phyloP scores from a whole-genome alignment of 1,284 basidiomycete genomes.

The Ustilago curta region DNA sequence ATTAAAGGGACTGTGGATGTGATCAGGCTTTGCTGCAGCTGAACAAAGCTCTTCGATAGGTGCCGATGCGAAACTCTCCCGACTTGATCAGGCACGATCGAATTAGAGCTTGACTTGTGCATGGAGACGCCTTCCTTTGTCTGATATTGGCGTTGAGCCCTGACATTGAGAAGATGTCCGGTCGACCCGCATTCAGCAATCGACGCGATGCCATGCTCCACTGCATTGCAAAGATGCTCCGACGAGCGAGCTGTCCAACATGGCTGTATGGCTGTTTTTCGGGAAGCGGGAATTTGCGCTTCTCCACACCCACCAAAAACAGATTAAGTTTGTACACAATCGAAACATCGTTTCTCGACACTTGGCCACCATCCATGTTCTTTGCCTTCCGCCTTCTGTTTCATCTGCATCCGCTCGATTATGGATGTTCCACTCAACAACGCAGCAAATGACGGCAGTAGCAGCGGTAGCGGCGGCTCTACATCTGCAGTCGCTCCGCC shows the following conservation, averaged over 20 bases:
- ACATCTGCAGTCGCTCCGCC: slow-evolving; percentile 3
- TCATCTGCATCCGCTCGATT: neutral
- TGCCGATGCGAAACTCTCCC: no score
- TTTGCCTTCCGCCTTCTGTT: neutral
- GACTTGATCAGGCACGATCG: no score
- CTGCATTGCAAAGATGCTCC: no score
- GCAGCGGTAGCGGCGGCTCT: neutral
- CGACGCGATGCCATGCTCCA: neutral
- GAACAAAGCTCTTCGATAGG: no score
- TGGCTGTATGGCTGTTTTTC: neutral
- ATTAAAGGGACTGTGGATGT: no score
- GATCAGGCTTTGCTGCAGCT: no score
- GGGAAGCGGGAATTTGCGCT: slow-evolving; percentile 10
- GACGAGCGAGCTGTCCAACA: slow-evolving; percentile 9
- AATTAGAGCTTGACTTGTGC: no score
- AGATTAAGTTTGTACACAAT: neutral
- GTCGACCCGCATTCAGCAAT: no score
- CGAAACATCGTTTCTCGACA: neutral
- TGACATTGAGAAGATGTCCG: no score
- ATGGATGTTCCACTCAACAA: slow-evolving; percentile 6
- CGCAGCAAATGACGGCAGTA: neutral
- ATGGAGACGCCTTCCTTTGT: no score
- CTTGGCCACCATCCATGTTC: slow-evolving; percentile 1
- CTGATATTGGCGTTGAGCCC: no score
- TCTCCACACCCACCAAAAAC: slow-evolving; percentile 6